Evolutionary conservation across 2,329 filamentous ascomycete genomes (phyloP).

Genomic region (Colletotrichum sp.): DNA sequence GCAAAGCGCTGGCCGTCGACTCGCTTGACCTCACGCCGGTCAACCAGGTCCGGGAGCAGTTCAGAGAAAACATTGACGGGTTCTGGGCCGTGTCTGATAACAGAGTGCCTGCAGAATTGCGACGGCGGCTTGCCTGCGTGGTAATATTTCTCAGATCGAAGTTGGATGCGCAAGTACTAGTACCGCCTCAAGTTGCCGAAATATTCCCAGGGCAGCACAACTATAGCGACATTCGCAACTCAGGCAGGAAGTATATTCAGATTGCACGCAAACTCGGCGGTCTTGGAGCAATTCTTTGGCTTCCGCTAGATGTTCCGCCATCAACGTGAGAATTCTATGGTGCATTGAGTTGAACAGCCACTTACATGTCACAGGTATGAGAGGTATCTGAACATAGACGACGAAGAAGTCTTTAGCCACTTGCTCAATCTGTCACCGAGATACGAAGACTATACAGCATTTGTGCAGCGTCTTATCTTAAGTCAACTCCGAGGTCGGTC

Average conservation of each 20-base stretch:
- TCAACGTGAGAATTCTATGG: constrained; percentile 32
- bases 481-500: neutral
- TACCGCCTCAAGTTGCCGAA: constrained; percentile 24
- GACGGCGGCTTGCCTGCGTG: constrained; percentile 32
- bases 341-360: neutral
- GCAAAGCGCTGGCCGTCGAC: constrained; percentile 29
- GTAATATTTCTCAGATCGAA: constrained; percentile 33
- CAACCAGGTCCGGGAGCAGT: constrained; percentile 18
- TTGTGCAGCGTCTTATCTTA: constrained; percentile 28
- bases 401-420: constrained; percentile 33
- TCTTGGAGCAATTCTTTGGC: constrained; percentile 34
- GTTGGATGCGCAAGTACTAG: constrained; percentile 23
- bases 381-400: constrained; percentile 37
- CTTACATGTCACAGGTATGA: constrained; percentile 29
- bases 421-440: constrained; percentile 23
- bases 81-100: constrained; percentile 26
- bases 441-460: constrained; percentile 17
- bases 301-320: constrained; percentile 33
- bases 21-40: constrained; percentile 18
- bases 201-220: constrained; percentile 25
- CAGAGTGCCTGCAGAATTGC: constrained; percentile 26
- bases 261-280: constrained; percentile 32
- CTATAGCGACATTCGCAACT: constrained; percentile 31
- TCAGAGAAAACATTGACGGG: constrained; percentile 9
- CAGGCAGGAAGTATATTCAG: constrained; percentile 38